These are phyloP conservation scores for Peniophora sp. DNA, from an alignment of 1,284 basidiomycete species.

Conservation along the genomic window DNA sequence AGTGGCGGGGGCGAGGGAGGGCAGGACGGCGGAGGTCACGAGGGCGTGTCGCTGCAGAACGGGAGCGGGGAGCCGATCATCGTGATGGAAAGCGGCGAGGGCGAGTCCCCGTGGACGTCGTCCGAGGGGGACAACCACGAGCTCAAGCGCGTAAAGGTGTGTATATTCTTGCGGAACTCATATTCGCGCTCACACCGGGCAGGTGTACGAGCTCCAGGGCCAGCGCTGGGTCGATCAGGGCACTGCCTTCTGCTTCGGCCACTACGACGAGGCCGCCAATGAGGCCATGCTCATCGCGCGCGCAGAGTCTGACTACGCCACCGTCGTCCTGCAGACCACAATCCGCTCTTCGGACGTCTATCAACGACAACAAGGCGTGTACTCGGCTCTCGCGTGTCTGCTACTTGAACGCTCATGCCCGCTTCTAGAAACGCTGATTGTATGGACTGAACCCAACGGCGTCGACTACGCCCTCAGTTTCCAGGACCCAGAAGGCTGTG, in stretches of 20 bases:
- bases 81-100: slow-evolving; percentile 16
- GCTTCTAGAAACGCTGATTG: slow-evolving; percentile 85
- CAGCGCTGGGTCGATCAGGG: slow-evolving; percentile 90
- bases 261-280: slow-evolving; percentile 71
- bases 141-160: slow-evolving; percentile 28
- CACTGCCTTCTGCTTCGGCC: slow-evolving; percentile 88
- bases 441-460: slow-evolving; percentile 96
- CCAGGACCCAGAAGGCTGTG: slow-evolving; percentile 92
- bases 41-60: slow-evolving; percentile 7
- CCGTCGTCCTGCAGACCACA: slow-evolving; percentile 65
- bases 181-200: slow-evolving; percentile 9
- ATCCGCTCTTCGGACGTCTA: slow-evolving; percentile 84
- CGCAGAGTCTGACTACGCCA: slow-evolving; percentile 64
- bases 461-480: slow-evolving; percentile 96
- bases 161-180: slow-evolving; percentile 2
- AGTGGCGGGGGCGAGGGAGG: slow-evolving; percentile 9
- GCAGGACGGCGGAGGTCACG: slow-evolving; percentile 7
- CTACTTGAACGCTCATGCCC: background rate
- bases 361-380: slow-evolving; percentile 84
- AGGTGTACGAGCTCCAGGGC: slow-evolving; percentile 91
- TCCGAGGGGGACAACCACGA: slow-evolving; percentile 28
- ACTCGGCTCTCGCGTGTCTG: slow-evolving; percentile 3
- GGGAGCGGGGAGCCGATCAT: slow-evolving; percentile 11
- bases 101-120: slow-evolving; percentile 21
- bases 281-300: slow-evolving; percentile 83